Base-by-base conservation (phyloP, 2,329 filamentous ascomycete genomes). In the Plenodomus biglobosus region DNA sequence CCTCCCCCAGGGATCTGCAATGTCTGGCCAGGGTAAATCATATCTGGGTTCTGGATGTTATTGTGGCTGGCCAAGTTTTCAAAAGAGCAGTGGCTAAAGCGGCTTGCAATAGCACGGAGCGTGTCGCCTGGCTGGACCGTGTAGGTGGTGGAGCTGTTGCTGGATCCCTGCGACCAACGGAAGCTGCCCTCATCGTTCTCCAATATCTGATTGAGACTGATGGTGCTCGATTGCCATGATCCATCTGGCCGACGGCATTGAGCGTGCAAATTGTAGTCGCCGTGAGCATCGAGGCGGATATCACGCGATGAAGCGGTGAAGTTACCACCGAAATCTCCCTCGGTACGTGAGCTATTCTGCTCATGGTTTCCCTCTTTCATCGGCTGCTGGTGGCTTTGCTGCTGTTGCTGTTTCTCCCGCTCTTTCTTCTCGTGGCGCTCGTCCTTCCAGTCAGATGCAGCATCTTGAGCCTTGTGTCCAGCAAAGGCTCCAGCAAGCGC, bases 401-500 rank as follows among this genome's bases (percentile, higher is more conserved):
- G 46, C 21, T 32, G 45, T 32, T 58, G 49, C 15, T 64, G 48
- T 52, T 65, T 66, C 50, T 64, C 61, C 4, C 59, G 52, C 38
- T 64, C 49, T 52, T 65, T 66, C 50, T 64, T 62, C 4, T 65
- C 63, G 15, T 66, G 58, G n/a, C 44, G 62, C 30, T 62, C 55
- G 16, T 65, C 56, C 41, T 63, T 65, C 43, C 61, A 62, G 8
- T 64, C 59, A n/a, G 46, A 50, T 1, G 48, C 53, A 0, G 50
- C 55, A 17, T 66, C 61, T 35, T 65, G 62, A 5, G 50, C 39
- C 40, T 64, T 62, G 50, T 59, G 55, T 0, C 63, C 63, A 1
- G 60, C 56, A 24, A 65, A 59, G 1, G 63, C 63, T 20, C 63
- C 63, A 4, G 55, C 53, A 10, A 66, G 43, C 4, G 61, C 62